Evolutionary conservation across 176 grass and related monocot species (phyloP).

Genomic region (Carex cristatella): DNA sequence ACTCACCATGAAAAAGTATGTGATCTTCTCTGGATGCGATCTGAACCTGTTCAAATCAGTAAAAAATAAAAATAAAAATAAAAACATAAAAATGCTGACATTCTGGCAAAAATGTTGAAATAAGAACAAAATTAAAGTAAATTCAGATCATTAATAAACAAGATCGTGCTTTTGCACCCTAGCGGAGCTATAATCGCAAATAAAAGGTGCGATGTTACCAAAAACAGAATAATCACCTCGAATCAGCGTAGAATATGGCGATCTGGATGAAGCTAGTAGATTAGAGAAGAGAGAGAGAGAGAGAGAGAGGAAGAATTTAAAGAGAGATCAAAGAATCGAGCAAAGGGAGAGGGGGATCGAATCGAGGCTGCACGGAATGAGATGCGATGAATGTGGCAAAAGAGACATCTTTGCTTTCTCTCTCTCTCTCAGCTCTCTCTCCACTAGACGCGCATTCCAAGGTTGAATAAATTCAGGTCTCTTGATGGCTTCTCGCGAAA

Average conservation of each 20-base stretch:
- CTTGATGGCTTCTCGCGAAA: neutral
- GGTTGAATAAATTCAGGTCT: neutral
- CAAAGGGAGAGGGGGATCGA: neutral
- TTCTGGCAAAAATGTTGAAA: neutral
- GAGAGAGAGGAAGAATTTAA: neutral
- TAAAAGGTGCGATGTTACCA: neutral
- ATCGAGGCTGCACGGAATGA: conserved; percentile 1
- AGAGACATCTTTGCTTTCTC: neutral
- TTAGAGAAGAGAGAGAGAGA: neutral
- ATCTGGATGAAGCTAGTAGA: neutral
- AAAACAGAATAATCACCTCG: neutral
- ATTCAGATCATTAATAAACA: neutral
- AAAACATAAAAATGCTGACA: neutral
- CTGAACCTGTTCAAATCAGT: neutral
- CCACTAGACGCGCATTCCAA: neutral
- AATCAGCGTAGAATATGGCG: neutral
- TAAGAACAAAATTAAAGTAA: neutral
- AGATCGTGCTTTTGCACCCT: neutral
- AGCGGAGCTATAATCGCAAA: neutral
- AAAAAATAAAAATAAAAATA: neutral
- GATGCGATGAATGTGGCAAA: conserved; percentile 7
- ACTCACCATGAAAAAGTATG: conserved; percentile 10
- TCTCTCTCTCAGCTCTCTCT: neutral
- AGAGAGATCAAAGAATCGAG: neutral
- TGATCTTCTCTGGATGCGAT: neutral